A percentile compares a stretch with the other conserved stretches of the same genome.
These are phyloP conservation scores for Meira miltonrushii DNA, from an alignment of 1,284 basidiomycete genomes.

Conservation along the genomic window DNA sequence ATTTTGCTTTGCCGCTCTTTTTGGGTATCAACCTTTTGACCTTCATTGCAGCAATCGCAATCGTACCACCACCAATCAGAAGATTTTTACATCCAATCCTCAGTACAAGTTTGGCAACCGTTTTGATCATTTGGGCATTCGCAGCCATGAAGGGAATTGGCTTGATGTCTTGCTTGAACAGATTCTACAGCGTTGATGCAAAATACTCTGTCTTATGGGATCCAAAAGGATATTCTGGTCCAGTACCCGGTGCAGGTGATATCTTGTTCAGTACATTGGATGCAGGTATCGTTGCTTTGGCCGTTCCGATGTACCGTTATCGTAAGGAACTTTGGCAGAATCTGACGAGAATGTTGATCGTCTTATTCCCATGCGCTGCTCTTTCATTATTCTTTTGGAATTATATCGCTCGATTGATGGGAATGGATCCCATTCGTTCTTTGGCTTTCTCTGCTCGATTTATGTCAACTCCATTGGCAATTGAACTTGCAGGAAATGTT, in stretches of 20 bases:
- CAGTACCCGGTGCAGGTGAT: constrained; percentile 41
- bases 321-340: constrained; percentile 29
- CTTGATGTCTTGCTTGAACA: constrained; percentile 19
- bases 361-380: constrained; percentile 27
- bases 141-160: constrained; percentile 23
- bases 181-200: constrained; percentile 27
- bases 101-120: constrained; percentile 31
- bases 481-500: constrained; percentile 33
- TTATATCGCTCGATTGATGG: constrained; percentile 21
- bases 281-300: constrained; percentile 40
- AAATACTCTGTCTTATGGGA: constrained; percentile 34
- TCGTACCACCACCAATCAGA: constrained; percentile 30
- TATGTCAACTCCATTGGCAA: constrained; percentile 42
- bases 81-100: constrained; percentile 42
- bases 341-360: constrained; percentile 25
- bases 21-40: constrained; percentile 36
- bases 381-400: constrained; percentile 39
- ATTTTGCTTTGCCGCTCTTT: constrained; percentile 40
- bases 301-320: constrained; percentile 43
- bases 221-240: constrained; percentile 26
- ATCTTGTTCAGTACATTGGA: constrained; percentile 36
- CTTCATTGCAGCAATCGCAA: constrained; percentile 30
- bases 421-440: constrained; percentile 24
- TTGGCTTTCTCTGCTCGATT: constrained; percentile 34
- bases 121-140: constrained; percentile 38